Evolutionary conservation across 2,329 filamentous ascomycete species (phyloP).

Genomic region (Trichoderma breve): DNA sequence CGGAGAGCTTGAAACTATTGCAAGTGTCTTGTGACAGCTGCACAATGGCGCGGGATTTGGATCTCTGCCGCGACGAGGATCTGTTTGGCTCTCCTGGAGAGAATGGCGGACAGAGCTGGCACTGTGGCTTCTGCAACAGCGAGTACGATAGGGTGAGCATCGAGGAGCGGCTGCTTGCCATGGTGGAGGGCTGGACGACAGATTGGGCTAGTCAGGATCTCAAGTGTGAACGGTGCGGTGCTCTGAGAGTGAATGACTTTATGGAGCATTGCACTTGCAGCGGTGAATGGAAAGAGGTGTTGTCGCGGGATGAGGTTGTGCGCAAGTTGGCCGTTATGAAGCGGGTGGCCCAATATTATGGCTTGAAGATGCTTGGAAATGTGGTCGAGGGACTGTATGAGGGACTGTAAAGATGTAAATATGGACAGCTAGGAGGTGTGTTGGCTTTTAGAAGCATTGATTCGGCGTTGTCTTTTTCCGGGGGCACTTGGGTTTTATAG

Average conservation of each 20-base stretch:
- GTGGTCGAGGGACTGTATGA: conserved; percentile 65
- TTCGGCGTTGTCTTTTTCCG: neutral
- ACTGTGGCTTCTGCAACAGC: conserved; percentile 71
- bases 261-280: conserved; percentile 96
- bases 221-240: conserved; percentile 70
- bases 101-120: conserved; percentile 56
- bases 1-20: conserved; percentile 66
- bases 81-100: conserved; percentile 48
- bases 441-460: conserved; percentile 1
- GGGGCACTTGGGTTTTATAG: neutral
- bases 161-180: conserved; percentile 77
- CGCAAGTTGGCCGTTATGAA: conserved; percentile 66
- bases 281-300: conserved; percentile 75
- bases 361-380: conserved; percentile 73
- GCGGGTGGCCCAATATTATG: conserved; percentile 75
- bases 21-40: conserved; percentile 88
- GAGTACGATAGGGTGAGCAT: conserved; percentile 76
- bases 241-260: conserved; percentile 83
- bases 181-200: conserved; percentile 71
- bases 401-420: conserved; percentile 38
- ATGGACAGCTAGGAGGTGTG: neutral
- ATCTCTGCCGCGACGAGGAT: conserved; percentile 87
- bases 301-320: conserved; percentile 64
- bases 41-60: conserved; percentile 82
- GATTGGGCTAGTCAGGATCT: conserved; percentile 89